phyloP scores from a whole-genome alignment of 176 grass and related monocot species.

The Guadua angustifolia region DNA sequence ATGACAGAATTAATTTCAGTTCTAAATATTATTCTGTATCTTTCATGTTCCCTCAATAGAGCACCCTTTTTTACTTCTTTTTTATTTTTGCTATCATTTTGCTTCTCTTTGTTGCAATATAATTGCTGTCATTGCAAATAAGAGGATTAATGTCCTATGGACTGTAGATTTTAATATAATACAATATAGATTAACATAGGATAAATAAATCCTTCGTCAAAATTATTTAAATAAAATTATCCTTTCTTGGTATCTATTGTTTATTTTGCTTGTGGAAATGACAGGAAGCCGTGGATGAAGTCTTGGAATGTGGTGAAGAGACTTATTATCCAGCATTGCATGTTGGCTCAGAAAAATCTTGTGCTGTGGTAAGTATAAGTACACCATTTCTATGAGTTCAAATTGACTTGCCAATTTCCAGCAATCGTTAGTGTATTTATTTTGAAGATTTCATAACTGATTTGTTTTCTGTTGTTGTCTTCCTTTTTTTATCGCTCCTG shows the following conservation, averaged over 20 bases:
- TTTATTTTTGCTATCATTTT: background rate
- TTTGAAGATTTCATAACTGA: no score
- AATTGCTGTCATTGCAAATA: background rate
- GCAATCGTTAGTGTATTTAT: no score
- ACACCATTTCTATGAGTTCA: background rate
- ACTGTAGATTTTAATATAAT: background rate
- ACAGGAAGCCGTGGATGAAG: conserved; percentile 51
- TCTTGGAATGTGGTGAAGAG: conserved; percentile 82
- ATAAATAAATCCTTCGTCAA: background rate
- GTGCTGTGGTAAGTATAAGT: conserved; percentile 64
- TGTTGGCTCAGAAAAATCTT: conserved; percentile 65
- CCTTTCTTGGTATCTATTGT: conserved; percentile 38
- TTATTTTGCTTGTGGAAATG: conserved; percentile 44
- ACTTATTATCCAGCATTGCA: conserved; percentile 94
- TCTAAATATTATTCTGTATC: background rate
- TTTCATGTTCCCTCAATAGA: background rate
- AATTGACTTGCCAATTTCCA: background rate
- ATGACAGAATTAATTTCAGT: background rate
- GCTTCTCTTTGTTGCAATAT: background rate
- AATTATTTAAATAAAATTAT: background rate
- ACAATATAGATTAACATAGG: background rate
- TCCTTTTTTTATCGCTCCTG: no score
- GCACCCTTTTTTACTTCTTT: background rate
- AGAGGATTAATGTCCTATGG: conserved; percentile 15
- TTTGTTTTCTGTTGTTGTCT: no score